These are phyloP conservation scores for Blastobotrys americana DNA, from an alignment of 805 yeast genomes.

Conservation along the genomic window DNA sequence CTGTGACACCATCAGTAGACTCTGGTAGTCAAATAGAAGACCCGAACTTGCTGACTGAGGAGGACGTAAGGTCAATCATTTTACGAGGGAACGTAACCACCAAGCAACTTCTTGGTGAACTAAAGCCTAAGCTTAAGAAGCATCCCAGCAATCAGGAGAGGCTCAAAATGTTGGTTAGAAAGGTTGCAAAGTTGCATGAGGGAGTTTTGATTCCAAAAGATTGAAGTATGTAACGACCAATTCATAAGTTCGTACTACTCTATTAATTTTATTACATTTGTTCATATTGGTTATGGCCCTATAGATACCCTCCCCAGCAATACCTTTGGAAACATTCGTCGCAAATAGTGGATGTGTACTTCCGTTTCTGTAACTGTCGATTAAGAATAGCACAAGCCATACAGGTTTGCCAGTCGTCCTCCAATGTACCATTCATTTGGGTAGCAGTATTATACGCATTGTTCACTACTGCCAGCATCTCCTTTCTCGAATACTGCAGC, in stretches of 20 bases:
- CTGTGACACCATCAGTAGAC: constrained; percentile 24
- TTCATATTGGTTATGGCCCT: no score
- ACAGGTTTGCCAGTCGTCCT: constrained; percentile 65
- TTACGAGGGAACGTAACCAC: constrained; percentile 40
- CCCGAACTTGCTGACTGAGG: constrained; percentile 50
- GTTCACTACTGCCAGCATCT: constrained; percentile 51
- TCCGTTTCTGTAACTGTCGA: constrained; percentile 66
- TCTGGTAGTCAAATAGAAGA: constrained; percentile 38
- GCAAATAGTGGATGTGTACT: constrained; percentile 63
- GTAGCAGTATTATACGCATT: constrained; percentile 76
- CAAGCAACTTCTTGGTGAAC: constrained; percentile 53
- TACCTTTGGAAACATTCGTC: constrained; percentile 61
- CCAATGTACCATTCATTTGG: constrained; percentile 62
- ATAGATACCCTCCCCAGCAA: constrained; percentile 51
- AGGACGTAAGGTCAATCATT: constrained; percentile 63
- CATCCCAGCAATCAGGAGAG: constrained; percentile 58
- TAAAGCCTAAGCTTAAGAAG: constrained; percentile 54
- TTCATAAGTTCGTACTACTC: no score
- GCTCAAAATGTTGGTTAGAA: constrained; percentile 51
- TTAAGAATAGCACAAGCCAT: constrained; percentile 80
- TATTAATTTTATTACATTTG: no score
- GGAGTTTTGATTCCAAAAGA: constrained; percentile 30
- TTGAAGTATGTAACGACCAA: neutral
- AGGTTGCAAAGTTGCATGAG: constrained; percentile 47
- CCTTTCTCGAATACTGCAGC: constrained; percentile 52